Percentiles rank a stretch among this genome's conserved stretches.
Evolutionary conservation across 73 alveolate species (phyloP).

Genomic region (Tetrahymena elliotti): DNA sequence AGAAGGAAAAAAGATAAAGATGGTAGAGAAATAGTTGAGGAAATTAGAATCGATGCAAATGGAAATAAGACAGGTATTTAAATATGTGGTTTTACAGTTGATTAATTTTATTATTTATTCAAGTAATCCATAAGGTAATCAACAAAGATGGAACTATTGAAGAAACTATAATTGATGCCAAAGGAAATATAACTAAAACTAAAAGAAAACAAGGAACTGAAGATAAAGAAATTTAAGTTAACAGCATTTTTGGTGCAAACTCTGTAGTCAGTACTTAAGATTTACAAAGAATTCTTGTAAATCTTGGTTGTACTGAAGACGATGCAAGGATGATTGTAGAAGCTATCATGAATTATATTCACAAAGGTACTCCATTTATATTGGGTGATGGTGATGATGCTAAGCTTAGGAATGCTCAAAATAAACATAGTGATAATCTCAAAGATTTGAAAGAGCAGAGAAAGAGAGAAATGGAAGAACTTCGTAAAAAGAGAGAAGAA

Average conservation of each 20-base stretch:
- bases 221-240: conserved; percentile 22
- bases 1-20: conserved; percentile 8
- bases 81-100: no score
- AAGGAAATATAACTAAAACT: conserved; percentile 18
- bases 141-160: conserved; percentile 13
- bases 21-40: conserved; percentile 39
- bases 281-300: not conserved
- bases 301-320: not conserved
- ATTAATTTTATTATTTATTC: not conserved
- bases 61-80: conserved; percentile 10
- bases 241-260: conserved; percentile 6
- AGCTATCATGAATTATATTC: not conserved
- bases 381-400: not conserved
- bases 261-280: not conserved
- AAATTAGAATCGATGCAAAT: conserved; percentile 11
- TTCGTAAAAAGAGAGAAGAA: not conserved
- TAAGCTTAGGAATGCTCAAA: not conserved
- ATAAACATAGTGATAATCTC: not conserved
- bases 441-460: not conserved
- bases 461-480: not conserved
- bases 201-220: conserved; percentile 20
- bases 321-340: not conserved
- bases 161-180: conserved; percentile 24
- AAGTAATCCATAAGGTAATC: conserved; percentile 2
- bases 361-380: not conserved